These are phyloP conservation scores for Podila verticillata DNA, from an alignment of 192 early-diverging fungal species.

Conservation along the genomic window DNA sequence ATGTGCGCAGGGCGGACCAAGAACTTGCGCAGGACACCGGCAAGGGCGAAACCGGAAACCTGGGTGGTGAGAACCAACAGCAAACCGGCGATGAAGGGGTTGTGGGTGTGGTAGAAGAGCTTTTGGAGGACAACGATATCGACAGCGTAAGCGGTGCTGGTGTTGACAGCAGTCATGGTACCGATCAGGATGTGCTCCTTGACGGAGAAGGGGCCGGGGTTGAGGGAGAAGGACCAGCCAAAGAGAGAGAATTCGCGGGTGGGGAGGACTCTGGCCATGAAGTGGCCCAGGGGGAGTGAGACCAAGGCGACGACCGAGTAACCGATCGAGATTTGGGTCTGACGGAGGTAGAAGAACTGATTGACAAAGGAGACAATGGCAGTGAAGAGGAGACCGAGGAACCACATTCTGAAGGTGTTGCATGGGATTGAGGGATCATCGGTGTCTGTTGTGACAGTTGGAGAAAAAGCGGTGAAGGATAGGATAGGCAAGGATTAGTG, in stretches of 20 bases:
- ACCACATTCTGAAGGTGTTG: conserved; percentile 7
- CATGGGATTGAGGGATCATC: background rate
- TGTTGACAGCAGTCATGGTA: conserved; percentile 55
- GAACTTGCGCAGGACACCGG: conserved; percentile 77
- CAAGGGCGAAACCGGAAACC: conserved; percentile 65
- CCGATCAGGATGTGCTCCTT: conserved; percentile 69
- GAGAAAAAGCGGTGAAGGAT: too few relatives aligned
- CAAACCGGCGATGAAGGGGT: conserved; percentile 58
- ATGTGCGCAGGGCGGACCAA: conserved; percentile 83
- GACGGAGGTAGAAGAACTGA: conserved; percentile 59
- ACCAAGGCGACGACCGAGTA: conserved; percentile 55
- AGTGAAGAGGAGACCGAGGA: background rate
- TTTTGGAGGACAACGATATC: conserved; percentile 60
- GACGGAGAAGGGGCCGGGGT: conserved; percentile 68
- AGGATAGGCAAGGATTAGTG: too few relatives aligned
- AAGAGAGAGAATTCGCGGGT: background rate
- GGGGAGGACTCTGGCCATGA: conserved; percentile 48
- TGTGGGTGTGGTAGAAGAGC: conserved; percentile 57
- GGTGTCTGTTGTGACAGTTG: background rate
- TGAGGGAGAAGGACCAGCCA: conserved; percentile 41
- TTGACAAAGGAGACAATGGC: conserved; percentile 49
- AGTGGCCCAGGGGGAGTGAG: conserved; percentile 51
- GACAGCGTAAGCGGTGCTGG: conserved; percentile 55
- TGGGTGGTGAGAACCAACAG: conserved; percentile 61
- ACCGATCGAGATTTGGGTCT: conserved; percentile 40